Percentiles rank a stretch among this genome's conserved stretches.
Conservation (phyloP, 1,139 yeast genomes). For the Spencermartinsiella ligniputridi region DNA sequence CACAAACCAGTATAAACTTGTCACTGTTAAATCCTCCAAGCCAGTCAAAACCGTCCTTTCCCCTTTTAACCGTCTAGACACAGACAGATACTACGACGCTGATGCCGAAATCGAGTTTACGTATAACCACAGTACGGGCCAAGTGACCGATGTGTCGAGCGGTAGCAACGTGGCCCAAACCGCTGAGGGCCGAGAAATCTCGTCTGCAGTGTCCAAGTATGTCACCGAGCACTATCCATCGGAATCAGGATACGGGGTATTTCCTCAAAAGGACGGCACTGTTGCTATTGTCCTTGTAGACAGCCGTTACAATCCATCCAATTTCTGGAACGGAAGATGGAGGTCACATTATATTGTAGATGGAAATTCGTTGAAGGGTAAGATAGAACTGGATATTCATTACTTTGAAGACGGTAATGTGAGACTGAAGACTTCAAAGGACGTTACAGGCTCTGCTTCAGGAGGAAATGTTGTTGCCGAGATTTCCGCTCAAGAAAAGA, state of each 20-base stretch:
- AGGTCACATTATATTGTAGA: conserved; percentile 56
- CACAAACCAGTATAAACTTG: conserved; percentile 40
- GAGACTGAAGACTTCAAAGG: conserved; percentile 56
- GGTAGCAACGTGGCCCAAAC: not conserved
- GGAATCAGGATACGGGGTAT: conserved; percentile 42
- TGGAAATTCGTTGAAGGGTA: conserved; percentile 43
- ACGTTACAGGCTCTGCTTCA: conserved; percentile 29
- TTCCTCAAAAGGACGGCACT: conserved; percentile 49
- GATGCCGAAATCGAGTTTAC: conserved; percentile 49
- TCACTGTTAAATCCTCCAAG: conserved; percentile 31
- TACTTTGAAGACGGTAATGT: conserved; percentile 97
- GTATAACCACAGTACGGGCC: conserved; percentile 51
- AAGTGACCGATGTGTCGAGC: conserved; percentile 43
- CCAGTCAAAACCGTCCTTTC: conserved; percentile 41
- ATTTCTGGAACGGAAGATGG: conserved; percentile 93
- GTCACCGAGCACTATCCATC: conserved; percentile 44
- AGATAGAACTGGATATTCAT: conserved; percentile 68
- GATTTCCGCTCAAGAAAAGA: conserved; percentile 58
- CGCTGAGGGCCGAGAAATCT: not conserved
- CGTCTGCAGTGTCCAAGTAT: conserved; percentile 27
- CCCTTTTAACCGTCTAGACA: conserved; percentile 42
- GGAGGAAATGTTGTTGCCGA: conserved; percentile 41
- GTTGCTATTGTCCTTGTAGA: conserved; percentile 59
- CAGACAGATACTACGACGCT: conserved; percentile 45
- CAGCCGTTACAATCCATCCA: conserved; percentile 65